Evolutionary conservation across 2,329 filamentous ascomycete genomes (phyloP).

Genomic region (Colletotrichum limetticola): DNA sequence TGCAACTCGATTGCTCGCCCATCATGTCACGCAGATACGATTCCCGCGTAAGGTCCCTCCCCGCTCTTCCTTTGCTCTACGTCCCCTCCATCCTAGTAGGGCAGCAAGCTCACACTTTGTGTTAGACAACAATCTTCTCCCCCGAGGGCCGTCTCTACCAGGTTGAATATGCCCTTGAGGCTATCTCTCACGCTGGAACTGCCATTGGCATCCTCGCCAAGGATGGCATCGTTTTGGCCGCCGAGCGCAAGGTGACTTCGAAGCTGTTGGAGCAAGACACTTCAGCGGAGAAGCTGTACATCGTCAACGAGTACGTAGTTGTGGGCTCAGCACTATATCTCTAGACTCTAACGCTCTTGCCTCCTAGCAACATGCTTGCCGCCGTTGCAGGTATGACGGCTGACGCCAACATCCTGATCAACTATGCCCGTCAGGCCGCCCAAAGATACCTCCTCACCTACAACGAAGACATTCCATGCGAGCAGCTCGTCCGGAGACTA

Average conservation of each 20-base stretch:
- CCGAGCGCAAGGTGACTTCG: slow-evolving; percentile 98
- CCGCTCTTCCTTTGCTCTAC: slow-evolving; percentile 39
- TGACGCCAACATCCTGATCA: slow-evolving; percentile 99
- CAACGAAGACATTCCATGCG: slow-evolving; percentile 99
- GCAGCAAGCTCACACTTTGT: slow-evolving; percentile 37
- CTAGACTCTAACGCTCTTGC: not conserved
- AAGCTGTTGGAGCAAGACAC: slow-evolving; percentile 99
- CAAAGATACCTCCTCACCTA: slow-evolving; percentile 98
- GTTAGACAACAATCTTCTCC: slow-evolving; percentile 98
- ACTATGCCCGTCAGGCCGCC: slow-evolving; percentile 96
- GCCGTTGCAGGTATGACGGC: slow-evolving; percentile 99
- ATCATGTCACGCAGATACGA: slow-evolving; percentile 97
- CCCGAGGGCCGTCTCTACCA: slow-evolving; percentile 98
- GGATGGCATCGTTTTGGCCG: slow-evolving; percentile 97
- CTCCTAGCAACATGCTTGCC: slow-evolving; percentile 96
- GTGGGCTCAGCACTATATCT: slow-evolving; percentile 42
- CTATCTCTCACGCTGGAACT: slow-evolving; percentile 97
- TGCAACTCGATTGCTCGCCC: slow-evolving; percentile 35
- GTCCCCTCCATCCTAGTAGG: not conserved
- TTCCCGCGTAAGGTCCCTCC: slow-evolving; percentile 77
- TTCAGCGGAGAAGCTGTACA: slow-evolving; percentile 99
- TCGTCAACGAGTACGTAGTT: slow-evolving; percentile 85
- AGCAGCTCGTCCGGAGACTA: slow-evolving; percentile 94
- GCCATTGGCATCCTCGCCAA: slow-evolving; percentile 96
- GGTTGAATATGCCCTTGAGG: slow-evolving; percentile 98